Base-by-base conservation (phyloP, 2,329 filamentous ascomycete species). In the Colletotrichum shisoi region DNA sequence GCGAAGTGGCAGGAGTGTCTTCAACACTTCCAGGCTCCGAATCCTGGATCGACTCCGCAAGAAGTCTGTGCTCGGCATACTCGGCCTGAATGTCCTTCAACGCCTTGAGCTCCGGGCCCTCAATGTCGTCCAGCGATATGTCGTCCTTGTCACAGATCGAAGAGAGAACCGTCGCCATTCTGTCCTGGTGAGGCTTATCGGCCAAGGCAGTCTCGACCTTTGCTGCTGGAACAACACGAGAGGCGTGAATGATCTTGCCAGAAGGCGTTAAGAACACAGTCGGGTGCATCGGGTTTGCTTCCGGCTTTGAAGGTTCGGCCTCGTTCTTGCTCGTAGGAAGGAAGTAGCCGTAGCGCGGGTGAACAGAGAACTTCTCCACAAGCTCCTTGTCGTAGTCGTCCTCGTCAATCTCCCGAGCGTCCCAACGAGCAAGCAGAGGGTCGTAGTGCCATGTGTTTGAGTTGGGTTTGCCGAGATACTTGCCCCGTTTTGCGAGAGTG, bases 391-490 rank as follows among this genome's bases (percentile, higher is more conserved):
- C 84, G 54, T 87, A 79, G 61, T 86, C 84, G 13, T 79, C 79
- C 0, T 82, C 81, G 3, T 75, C 76, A 44, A 83, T 81, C 21
- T 76, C 75, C 19, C 84, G 82, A 63, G 79, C 82, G 71, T 88
- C 84, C 73, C 84, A 86, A 69, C 81, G 81, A 70, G 80, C 81
- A 68, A 83, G 80, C 66, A 82, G 82, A 66, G 83, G 82, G 70
- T 88, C 86, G 68, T 84, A 78, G 71, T 87, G 84, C 74, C 85
- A 78, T 62, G 80, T 81, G 64, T 81, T 82, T 51, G 82, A 83
- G 72, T 86, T 85, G 44, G 85, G 84, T 34, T 79, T 82, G 69
- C 83, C 79, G 53, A 86, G 77, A 71, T 82, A 87, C 72, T 81
- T 83, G 71, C 84, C 84, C 57, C 85, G 80, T 68, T 83, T 82